Base-by-base conservation (phyloP, 192 early-diverging fungal species). In the Spinellus fusiger region DNA sequence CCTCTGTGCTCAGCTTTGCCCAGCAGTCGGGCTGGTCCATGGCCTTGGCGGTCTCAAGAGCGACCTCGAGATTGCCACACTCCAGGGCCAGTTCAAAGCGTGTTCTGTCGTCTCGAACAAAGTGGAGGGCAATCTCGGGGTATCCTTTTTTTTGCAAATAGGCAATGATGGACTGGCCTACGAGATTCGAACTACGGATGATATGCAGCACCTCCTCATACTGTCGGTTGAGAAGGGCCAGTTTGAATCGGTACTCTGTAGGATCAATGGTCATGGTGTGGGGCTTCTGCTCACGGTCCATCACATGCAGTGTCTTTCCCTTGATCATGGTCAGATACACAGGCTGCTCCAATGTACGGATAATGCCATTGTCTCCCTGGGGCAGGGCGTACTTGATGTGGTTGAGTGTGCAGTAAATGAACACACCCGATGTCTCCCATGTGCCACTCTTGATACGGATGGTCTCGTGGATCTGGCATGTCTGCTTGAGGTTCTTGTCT, bases 121-220 rank as follows among this genome's bases (percentile, higher is more conserved):
- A 99, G 72, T 98, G 94, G 40, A 99, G 80, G 5, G 97, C 97
- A 76, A 98, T 90, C 81, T 99, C 97, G 0, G 97, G 93, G 70
- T 98, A 98, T 0, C 97, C 97, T 75, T 99, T 98, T 85, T 98
- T 97, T 71, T 99, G 95, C 60, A 99, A 73, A 73, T 99, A 99
- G 1, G 95, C 93, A 75, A 99, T 99, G 73, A 99, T 99, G 20
- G 93, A 91, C 70, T 99, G 97, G 5, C 97, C 97, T 7, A 98
- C 92, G 46, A 99, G 76, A 74, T 98, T 98, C 6, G 91, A 93
- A 58, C 85, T 95, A 49, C 91, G 89, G 69, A 99, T 98, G 60
- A 99, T 94, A 65, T 92, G 85, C 50, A 99, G 79, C 0, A 99
- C 97, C 68, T 98, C 91, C 57, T 95, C 93, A 73, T 98, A 98